Evolutionary conservation across 768 basidiomycete genomes (phyloP).

Genomic region (Suillus subalutaceus): DNA sequence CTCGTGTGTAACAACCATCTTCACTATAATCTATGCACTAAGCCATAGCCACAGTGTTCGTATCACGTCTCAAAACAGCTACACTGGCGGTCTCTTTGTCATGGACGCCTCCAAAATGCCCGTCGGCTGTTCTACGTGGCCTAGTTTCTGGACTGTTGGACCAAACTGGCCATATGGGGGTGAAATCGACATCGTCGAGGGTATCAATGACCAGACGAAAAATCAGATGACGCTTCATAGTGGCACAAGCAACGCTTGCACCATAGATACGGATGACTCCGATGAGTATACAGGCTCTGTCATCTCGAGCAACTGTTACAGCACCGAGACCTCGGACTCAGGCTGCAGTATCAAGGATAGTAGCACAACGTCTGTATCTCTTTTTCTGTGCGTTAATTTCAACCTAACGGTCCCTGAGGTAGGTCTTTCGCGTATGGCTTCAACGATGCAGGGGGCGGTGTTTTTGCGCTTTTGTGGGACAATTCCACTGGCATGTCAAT

Average conservation of each 20-base stretch:
- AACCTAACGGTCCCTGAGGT: constrained; percentile 28
- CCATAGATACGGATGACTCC: constrained; percentile 19
- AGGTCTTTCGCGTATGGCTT: constrained; percentile 45
- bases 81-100: constrained; percentile 69
- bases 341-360: constrained; percentile 55
- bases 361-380: constrained; percentile 20
- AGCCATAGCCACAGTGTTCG: constrained; percentile 51
- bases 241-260: constrained; percentile 43
- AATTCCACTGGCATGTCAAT: constrained; percentile 47
- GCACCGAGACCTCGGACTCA: constrained; percentile 40
- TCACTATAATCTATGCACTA: constrained; percentile 3
- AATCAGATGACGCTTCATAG: constrained; percentile 76
- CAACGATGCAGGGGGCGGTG: constrained; percentile 47
- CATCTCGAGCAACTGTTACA: constrained; percentile 42
- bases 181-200: constrained; percentile 79
- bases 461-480: constrained; percentile 63
- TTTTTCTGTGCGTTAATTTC: constrained; percentile 27
- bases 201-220: constrained; percentile 57
- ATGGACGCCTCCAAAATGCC: constrained; percentile 75
- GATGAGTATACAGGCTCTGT: constrained; percentile 22
- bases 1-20: constrained; percentile 37
- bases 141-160: constrained; percentile 60
- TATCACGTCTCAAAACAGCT: constrained; percentile 64
- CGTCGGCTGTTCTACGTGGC: constrained; percentile 65
- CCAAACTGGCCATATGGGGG: constrained; percentile 54